phyloP scores from a whole-genome alignment of 305 asterid genomes.

The Solanum hybrid region DNA sequence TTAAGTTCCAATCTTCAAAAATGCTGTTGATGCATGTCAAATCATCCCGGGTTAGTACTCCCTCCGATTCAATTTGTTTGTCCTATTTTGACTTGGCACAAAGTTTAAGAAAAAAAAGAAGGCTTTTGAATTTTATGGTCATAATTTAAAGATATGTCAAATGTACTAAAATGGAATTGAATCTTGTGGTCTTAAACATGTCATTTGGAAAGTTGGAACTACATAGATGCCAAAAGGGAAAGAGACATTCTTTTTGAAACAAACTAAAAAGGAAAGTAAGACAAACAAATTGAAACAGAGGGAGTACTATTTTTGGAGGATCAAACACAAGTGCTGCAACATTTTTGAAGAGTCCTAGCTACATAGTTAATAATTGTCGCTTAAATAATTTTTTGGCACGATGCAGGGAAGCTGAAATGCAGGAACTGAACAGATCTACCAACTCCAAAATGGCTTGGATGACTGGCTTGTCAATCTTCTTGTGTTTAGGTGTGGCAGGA shows the following conservation, averaged over 20 bases:
- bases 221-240: background rate
- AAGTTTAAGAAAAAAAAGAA: background rate
- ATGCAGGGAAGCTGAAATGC: slow-evolving; percentile 90
- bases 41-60: background rate
- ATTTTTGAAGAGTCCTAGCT: background rate
- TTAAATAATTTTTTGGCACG: background rate
- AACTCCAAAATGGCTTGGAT: slow-evolving; percentile 75
- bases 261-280: background rate
- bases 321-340: background rate
- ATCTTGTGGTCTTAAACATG: background rate
- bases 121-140: background rate
- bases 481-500: slow-evolving; percentile 70
- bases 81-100: background rate
- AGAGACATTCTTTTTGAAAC: background rate
- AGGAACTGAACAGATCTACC: slow-evolving; percentile 60
- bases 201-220: background rate
- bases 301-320: background rate
- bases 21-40: background rate
- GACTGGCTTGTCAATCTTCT: slow-evolving; percentile 52
- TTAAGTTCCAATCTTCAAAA: background rate
- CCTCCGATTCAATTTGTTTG: background rate
- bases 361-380: background rate
- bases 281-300: background rate
- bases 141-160: background rate
- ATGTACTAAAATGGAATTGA: background rate